Evolutionary conservation across 2,329 filamentous ascomycete species (phyloP).

Genomic region (Pestalotiopsis sp.): DNA sequence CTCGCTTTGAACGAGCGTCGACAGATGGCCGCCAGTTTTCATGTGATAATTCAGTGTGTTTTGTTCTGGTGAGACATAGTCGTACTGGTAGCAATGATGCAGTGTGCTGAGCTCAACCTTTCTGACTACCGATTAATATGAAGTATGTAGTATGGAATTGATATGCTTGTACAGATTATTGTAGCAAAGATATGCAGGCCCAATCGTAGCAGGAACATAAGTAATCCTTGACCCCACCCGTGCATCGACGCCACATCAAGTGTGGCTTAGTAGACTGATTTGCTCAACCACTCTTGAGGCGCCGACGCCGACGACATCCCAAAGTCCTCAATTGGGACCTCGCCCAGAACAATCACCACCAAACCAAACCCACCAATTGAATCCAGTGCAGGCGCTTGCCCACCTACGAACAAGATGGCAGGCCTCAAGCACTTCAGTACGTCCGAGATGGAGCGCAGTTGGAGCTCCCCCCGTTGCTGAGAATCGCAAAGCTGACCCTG

Average conservation of each 20-base stretch:
- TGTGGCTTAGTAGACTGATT: neutral
- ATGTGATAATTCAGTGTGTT: neutral
- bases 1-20: neutral
- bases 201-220: neutral
- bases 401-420: slow-evolving; percentile 40
- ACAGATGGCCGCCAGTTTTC: neutral
- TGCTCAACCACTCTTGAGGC: neutral
- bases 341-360: slow-evolving; percentile 11
- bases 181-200: neutral
- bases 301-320: slow-evolving; percentile 11
- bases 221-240: neutral
- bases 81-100: no score
- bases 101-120: no score
- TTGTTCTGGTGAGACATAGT: neutral
- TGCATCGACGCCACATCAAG: neutral
- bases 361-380: slow-evolving; percentile 9
- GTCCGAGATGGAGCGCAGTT: slow-evolving; percentile 19
- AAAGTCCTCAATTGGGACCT: slow-evolving; percentile 1
- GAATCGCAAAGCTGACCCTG: slow-evolving; percentile 29
- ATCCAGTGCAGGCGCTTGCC: slow-evolving; percentile 23
- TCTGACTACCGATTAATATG: no score
- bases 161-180: no score
- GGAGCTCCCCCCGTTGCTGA: neutral
- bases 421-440: slow-evolving; percentile 47
- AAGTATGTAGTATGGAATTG: no score